Percentiles rank a stretch among this genome's conserved stretches.
These are phyloP conservation scores for Aspergillus carbonarius DNA, from an alignment of 2,329 filamentous ascomycete species.

Conservation along the genomic window DNA sequence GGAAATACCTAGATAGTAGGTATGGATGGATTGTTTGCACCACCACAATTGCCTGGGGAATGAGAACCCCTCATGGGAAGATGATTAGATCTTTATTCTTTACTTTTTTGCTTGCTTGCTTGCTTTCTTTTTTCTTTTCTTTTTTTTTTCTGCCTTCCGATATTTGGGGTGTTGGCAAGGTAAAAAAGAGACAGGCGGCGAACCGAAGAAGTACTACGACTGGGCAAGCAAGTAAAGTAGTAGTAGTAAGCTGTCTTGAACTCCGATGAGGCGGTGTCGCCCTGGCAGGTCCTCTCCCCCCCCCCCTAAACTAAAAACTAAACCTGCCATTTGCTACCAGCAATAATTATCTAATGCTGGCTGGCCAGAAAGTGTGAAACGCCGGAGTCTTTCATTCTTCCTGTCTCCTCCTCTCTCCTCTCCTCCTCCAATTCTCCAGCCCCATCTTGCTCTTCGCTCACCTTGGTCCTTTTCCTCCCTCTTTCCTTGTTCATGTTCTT, in stretches of 20 bases:
- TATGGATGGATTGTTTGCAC: neutral
- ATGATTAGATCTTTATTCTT: neutral
- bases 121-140: neutral
- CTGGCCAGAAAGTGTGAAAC: slow-evolving; percentile 25
- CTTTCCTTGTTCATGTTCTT: slow-evolving; percentile 13
- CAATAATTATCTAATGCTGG: slow-evolving; percentile 25
- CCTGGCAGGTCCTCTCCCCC: neutral
- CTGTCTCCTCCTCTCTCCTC: slow-evolving; percentile 9
- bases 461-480: slow-evolving; percentile 8
- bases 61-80: neutral
- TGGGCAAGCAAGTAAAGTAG: neutral
- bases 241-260: neutral
- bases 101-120: neutral
- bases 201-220: neutral
- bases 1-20: neutral
- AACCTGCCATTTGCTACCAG: slow-evolving; percentile 4
- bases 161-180: neutral
- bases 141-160: neutral
- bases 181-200: neutral
- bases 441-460: slow-evolving; percentile 13
- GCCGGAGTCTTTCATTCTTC: slow-evolving; percentile 21
- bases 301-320: slow-evolving; percentile 9
- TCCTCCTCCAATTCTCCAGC: slow-evolving; percentile 1
- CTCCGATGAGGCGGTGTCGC: slow-evolving; percentile 7
- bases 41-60: neutral